Evolutionary conservation across 208 protist genomes (phyloP).

Genomic region (Herpetomonas tarakana): DNA sequence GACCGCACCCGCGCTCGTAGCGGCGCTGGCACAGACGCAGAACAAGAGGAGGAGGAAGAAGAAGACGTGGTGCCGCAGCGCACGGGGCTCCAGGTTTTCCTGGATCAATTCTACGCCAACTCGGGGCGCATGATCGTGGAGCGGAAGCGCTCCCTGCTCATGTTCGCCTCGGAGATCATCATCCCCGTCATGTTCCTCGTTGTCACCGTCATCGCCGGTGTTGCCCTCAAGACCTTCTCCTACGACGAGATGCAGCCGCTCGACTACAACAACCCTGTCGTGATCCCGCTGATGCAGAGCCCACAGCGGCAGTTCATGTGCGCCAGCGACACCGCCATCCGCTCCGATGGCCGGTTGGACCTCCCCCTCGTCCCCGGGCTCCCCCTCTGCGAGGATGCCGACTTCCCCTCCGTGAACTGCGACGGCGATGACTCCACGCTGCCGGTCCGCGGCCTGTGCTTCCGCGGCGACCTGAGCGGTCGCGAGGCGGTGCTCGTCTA

Average conservation of each 20-base stretch:
- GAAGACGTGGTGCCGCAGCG: neutral
- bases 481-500: neutral
- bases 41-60: too few species aligned
- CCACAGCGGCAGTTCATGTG: neutral
- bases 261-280: constrained; percentile 4
- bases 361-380: constrained; percentile 1
- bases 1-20: too few species aligned
- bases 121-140: constrained; percentile 12
- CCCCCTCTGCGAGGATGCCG: neutral
- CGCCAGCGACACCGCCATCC: neutral
- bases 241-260: constrained; percentile 5
- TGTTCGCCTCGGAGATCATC: constrained; percentile 10
- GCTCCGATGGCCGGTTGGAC: constrained; percentile 6
- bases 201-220: constrained; percentile 10
- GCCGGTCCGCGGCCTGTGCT: neutral
- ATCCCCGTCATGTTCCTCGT: constrained; percentile 20
- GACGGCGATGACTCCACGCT: neutral
- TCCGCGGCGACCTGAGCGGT: neutral
- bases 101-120: constrained; percentile 6
- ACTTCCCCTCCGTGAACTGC: neutral
- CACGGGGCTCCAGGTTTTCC: neutral
- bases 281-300: neutral
- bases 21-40: too few species aligned
- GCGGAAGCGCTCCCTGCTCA: constrained; percentile 2
- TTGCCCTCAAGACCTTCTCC: constrained; percentile 1